Percentiles rank a stretch among this genome's conserved stretches.
Evolutionary conservation across 129 eudicot genomes (phyloP).

Genomic region (Saposhnikovia divaricata): DNA sequence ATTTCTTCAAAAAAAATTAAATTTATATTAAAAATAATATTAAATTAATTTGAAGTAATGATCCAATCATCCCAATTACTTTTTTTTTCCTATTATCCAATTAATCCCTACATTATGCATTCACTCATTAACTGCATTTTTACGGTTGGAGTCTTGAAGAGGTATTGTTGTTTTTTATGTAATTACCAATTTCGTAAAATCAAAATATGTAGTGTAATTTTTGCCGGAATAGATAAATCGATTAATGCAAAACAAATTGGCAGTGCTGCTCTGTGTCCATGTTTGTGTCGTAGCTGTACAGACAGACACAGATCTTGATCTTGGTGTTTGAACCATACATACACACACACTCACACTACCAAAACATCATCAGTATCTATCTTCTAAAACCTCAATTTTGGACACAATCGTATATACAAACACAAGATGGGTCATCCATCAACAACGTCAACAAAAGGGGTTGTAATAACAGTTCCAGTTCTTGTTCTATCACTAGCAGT

Average conservation of each 20-base stretch:
- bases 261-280: background rate
- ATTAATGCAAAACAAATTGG: background rate
- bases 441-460: conserved; percentile 35
- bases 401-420: background rate
- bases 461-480: conserved; percentile 62
- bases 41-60: too few relatives aligned
- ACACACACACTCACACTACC: background rate
- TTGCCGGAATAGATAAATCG: too few relatives aligned
- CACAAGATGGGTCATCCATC: conserved; percentile 32
- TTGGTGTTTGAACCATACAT: background rate
- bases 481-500: conserved; percentile 53
- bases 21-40: too few relatives aligned
- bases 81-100: too few relatives aligned
- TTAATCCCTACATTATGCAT: too few relatives aligned
- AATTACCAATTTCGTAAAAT: too few relatives aligned
- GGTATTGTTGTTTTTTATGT: too few relatives aligned
- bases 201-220: too few relatives aligned
- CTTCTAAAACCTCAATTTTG: background rate
- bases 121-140: too few relatives aligned
- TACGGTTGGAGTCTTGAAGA: too few relatives aligned
- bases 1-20: too few relatives aligned
- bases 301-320: background rate
- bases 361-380: background rate
- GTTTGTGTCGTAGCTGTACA: background rate
- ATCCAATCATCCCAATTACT: too few relatives aligned